phyloP scores from a whole-genome alignment of 2,329 filamentous ascomycete genomes.

The Apiospora phragmitis region DNA sequence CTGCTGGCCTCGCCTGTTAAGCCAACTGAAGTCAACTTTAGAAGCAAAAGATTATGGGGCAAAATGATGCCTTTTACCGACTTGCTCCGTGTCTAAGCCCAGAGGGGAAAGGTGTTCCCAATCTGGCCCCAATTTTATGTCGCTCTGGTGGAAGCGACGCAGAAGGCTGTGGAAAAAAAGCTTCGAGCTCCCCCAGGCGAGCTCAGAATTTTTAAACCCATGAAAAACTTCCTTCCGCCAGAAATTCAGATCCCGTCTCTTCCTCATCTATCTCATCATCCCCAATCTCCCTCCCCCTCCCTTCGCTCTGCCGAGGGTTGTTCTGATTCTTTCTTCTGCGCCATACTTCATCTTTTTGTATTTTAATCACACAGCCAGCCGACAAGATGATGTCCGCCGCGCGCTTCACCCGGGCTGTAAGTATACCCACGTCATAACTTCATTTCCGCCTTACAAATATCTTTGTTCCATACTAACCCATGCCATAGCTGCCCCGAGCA shows the following conservation, averaged over 20 bases:
- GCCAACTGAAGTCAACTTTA: neutral
- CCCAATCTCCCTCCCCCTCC: neutral
- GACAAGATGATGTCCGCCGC: conserved; percentile 67
- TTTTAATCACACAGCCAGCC: conserved; percentile 2
- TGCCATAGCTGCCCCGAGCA: conserved; percentile 72
- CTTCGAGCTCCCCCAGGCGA: neutral
- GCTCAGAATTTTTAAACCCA: conserved; percentile 8
- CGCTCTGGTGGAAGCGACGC: conserved; percentile 1
- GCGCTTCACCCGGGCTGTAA: conserved; percentile 73
- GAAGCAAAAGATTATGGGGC: neutral
- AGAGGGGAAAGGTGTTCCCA: neutral
- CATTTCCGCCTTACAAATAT: conserved; percentile 2
- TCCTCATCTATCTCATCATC: conserved; percentile 6
- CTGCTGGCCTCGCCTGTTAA: neutral
- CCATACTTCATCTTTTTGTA: neutral
- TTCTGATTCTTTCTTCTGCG: neutral
- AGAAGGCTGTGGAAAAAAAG: neutral
- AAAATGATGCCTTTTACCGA: neutral
- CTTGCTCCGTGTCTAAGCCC: neutral
- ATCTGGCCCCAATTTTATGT: neutral
- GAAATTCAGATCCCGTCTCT: neutral
- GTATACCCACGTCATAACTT: conserved; percentile 34
- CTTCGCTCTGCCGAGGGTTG: conserved; percentile 1
- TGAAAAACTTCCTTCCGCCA: conserved; percentile 1
- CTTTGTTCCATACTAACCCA: conserved; percentile 7